These are phyloP conservation scores for Botrytis byssoidea DNA, from an alignment of 2,329 filamentous ascomycete genomes.

Conservation along the genomic window DNA sequence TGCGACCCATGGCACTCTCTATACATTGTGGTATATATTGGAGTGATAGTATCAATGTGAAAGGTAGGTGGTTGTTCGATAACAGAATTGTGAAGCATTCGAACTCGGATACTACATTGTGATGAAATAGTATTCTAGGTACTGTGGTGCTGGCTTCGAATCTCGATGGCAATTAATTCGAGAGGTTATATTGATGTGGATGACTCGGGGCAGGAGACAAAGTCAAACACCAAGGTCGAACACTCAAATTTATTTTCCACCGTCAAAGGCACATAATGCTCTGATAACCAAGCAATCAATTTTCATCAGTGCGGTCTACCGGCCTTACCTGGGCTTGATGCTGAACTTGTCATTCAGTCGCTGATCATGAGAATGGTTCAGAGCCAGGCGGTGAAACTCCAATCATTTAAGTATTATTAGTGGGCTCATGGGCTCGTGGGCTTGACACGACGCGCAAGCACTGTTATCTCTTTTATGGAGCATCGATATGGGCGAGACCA, in stretches of 20 bases:
- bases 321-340: not conserved
- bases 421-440: too few species aligned
- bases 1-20: not conserved
- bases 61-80: not conserved
- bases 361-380: not conserved
- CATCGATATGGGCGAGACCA: not conserved
- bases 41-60: not conserved
- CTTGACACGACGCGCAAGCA: not conserved
- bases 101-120: not conserved
- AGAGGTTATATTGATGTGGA: not conserved
- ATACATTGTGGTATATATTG: not conserved
- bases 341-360: not conserved
- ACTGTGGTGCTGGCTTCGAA: not conserved
- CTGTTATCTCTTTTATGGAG: not conserved
- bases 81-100: not conserved
- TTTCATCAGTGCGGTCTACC: not conserved
- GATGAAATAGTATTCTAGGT: not conserved
- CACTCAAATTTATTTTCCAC: not conserved
- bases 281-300: not conserved
- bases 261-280: not conserved
- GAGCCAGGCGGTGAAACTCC: not conserved
- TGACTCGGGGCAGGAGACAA: not conserved
- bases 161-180: not conserved
- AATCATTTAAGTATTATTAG: not conserved
- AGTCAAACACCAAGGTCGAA: not conserved